phyloP scores from a whole-genome alignment of 768 basidiomycete genomes.

The Serendipita sp. region DNA sequence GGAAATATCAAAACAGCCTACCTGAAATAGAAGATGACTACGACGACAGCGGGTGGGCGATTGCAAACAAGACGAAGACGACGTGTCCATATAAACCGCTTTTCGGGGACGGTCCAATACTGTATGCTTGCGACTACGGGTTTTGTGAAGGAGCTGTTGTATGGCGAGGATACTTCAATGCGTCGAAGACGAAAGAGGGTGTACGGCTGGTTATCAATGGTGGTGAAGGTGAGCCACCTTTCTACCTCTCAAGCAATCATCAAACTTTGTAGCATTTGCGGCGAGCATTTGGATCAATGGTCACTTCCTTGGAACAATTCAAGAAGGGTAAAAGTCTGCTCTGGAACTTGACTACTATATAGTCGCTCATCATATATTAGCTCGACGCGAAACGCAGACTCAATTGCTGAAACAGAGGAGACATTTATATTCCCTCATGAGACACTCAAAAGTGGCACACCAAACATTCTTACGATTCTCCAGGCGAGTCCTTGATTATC shows the following conservation, averaged over 20 bases:
- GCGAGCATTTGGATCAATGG: slow-evolving; percentile 71
- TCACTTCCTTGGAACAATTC: slow-evolving; percentile 53
- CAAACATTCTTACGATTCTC: slow-evolving; percentile 65
- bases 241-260: background rate
- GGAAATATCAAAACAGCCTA: slow-evolving; percentile 62
- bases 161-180: slow-evolving; percentile 68
- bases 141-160: slow-evolving; percentile 73
- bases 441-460: slow-evolving; percentile 33
- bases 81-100: slow-evolving; percentile 54
- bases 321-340: slow-evolving; percentile 43
- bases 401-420: slow-evolving; percentile 52
- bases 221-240: slow-evolving; percentile 39
- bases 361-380: slow-evolving; percentile 20
- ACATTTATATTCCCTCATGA: slow-evolving; percentile 45
- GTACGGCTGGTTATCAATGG: slow-evolving; percentile 56
- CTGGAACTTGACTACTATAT: slow-evolving; percentile 6
- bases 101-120: slow-evolving; percentile 59
- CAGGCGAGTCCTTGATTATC: slow-evolving; percentile 30
- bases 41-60: slow-evolving; percentile 47
- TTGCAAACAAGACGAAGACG: slow-evolving; percentile 56
- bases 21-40: slow-evolving; percentile 49
- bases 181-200: slow-evolving; percentile 41
- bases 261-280: slow-evolving; percentile 44
- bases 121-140: slow-evolving; percentile 79
- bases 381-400: slow-evolving; percentile 48